Evolutionary conservation across 1,139 yeast genomes (phyloP), one percentile per base, ranked within the genome.

Genomic region (Meyerozyma smithsonii): DNA sequence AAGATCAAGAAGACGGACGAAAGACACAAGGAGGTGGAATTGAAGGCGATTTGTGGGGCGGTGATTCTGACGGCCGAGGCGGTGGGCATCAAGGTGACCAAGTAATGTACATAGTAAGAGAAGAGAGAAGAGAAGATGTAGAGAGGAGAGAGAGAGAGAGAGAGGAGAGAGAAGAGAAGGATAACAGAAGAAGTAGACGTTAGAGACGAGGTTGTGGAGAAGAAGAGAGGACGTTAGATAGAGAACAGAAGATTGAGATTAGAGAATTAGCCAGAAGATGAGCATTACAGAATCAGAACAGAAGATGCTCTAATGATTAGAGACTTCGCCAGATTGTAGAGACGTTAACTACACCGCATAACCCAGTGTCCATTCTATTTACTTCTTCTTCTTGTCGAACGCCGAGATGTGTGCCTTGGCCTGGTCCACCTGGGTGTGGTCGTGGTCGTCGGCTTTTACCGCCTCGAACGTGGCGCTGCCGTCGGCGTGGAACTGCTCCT

Each of bases 401-500:
- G 94, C 85, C 12, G 97, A 96, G 63, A 90, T 90, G 60, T 90
- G 97, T 0, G 97, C 97, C 52, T 87, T 95, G 43, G 88, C 82
- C 59, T 87, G 96, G 52, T 88, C 95, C 39, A 90, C 97, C 51
- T 79, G 80, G 1, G 96, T 86, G 58, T 90, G 97, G 35, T 72
- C 74, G 57, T 90, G 97, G 54, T 78, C 82, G 4, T 66, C 62
- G 34, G 77, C 73, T 41, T 58, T 58, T 28, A 62, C 54, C 7
- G 66, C 69, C 35, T 58, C 67, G 51, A 56, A 64, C 14, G 43
- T 46, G 36, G 53, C 38, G 58, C 77, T 38, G 2, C 69, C 72
- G 28, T 64, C 69, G 25, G 51, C 44, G 21, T 53, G 54, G 30
- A 58, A 37, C 21, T 55, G 48, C 45, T 70, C 75, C 41, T 69